Evolutionary conservation across 2,329 filamentous ascomycete species (phyloP), one percentile per base, ranked within the genome.

Genomic region (Pyrenophora seminiperda): DNA sequence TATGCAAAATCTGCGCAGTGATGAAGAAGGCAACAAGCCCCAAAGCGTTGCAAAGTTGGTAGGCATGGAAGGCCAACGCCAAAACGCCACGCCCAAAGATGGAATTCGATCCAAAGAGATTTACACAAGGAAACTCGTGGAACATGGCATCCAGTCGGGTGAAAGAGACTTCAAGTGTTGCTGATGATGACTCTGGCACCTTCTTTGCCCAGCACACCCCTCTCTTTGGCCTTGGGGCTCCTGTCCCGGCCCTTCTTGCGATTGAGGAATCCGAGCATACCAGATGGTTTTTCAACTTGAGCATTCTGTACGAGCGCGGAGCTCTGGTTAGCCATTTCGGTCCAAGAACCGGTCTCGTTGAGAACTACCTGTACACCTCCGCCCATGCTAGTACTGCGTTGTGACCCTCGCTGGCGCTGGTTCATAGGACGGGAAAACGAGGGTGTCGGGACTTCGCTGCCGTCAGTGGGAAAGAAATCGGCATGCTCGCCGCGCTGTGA

Each of bases 141-240:
- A 20, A 13, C 18, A 14, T 27, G 24, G 9, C 24, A 27, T 9
- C 3, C 9, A 27, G 24, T 27, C 9, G 9, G 24, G 38, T 17
- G 3, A 19, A 24, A 32, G 14, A 32, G 17, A n/a, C 19, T 41
- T 73, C 61, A 75, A 13, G 72, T 73, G 48, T 74, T 74, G 59
- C 73, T 74, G 62, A 79, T 76, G 43, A 80, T 73, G 41, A 79
- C 77, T 60, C 94, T 82, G 9, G 94, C 92, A 13, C 94, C 94
- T 72, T 97, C 92, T 70, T 97, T 97, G 49, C 94, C 94, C 50
- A 99, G 71, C 6, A 99, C 92, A 50, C 94, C 94, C 47, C 91
- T 84, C 76, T 97, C 92, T 72, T 91, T 93, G 19, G 92, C 92
- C 76, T 96, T 97, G 1, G 94, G 94, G 70, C 91, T 97, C 73